Evolutionary conservation across 208 protist species (phyloP).

Genomic region (Chromosphaera perkinsii): DNA sequence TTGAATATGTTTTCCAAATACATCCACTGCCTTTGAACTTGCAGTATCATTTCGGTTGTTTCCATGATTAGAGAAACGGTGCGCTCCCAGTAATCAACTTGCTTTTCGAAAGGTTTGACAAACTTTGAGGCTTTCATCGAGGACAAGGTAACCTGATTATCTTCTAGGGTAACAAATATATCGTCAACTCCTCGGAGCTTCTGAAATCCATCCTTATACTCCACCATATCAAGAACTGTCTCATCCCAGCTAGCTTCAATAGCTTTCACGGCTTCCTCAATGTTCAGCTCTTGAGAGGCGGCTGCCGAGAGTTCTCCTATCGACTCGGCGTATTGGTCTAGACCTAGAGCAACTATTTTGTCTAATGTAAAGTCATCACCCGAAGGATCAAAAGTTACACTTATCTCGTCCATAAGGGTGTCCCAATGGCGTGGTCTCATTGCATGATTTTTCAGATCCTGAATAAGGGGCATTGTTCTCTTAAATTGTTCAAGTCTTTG

Average conservation of each 20-base stretch:
- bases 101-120: too few species aligned
- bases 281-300: conserved; percentile 82
- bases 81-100: too few species aligned
- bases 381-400: conserved; percentile 86
- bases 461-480: too few species aligned
- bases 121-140: conserved; percentile 91
- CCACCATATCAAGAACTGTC: conserved; percentile 58
- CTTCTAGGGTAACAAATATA: conserved; percentile 80
- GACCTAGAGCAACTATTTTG: conserved; percentile 78
- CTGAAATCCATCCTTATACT: conserved; percentile 64
- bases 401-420: too few species aligned
- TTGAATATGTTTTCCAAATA: too few species aligned
- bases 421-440: too few species aligned
- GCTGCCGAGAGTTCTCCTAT: conserved; percentile 81
- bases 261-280: conserved; percentile 80
- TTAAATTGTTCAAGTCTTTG: too few species aligned
- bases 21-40: too few species aligned
- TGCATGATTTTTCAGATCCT: too few species aligned
- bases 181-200: too few species aligned
- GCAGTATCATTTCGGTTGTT: too few species aligned
- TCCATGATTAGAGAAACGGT: too few species aligned
- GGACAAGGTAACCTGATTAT: conserved; percentile 81
- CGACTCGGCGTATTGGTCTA: conserved; percentile 84
- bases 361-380: conserved; percentile 82
- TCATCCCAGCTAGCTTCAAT: conserved; percentile 81